Percentiles rank a stretch among this genome's conserved stretches.
phyloP scores from a whole-genome alignment of 2,329 filamentous ascomycete genomes.

The Dactylellina haptotyla region DNA sequence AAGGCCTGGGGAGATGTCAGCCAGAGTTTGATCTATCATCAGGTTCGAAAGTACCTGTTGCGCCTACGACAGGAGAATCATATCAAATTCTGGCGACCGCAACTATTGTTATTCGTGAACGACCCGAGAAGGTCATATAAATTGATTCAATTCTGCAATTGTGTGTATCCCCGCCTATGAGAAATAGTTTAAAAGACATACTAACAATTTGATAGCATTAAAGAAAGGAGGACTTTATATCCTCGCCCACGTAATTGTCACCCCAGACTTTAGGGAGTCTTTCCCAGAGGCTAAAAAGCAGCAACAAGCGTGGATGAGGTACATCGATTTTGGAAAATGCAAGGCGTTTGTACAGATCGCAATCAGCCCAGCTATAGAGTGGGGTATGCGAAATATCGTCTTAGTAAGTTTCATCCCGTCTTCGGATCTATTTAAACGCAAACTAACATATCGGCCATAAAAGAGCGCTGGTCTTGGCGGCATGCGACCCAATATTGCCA shows the following conservation, averaged over 20 bases:
- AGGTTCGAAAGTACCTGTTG: conserved; percentile 86
- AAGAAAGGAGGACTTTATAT: conserved; percentile 90
- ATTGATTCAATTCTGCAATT: conserved; percentile 90
- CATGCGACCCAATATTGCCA: conserved; percentile 88
- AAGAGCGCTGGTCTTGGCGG: conserved; percentile 76
- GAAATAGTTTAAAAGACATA: background rate
- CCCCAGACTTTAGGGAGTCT: conserved; percentile 79
- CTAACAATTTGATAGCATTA: conserved; percentile 64
- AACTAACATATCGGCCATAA: background rate
- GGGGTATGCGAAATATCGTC: conserved; percentile 85
- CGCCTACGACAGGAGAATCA: conserved; percentile 81
- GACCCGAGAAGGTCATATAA: conserved; percentile 82
- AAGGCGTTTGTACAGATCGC: conserved; percentile 90
- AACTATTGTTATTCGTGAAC: conserved; percentile 82
- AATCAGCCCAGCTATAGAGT: conserved; percentile 82
- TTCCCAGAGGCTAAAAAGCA: conserved; percentile 84
- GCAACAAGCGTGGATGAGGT: conserved; percentile 83
- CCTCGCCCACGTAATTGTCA: conserved; percentile 86
- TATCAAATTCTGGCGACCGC: conserved; percentile 92
- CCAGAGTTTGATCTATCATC: conserved; percentile 86
- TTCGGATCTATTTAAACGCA: background rate
- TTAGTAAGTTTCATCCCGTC: conserved; percentile 8
- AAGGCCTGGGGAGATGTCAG: conserved; percentile 92
- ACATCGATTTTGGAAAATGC: conserved; percentile 85
- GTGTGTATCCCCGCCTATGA: conserved; percentile 32